Evolutionary conservation across 140 eudicot species (phyloP).

Genomic region (Bidens hawaiensis): DNA sequence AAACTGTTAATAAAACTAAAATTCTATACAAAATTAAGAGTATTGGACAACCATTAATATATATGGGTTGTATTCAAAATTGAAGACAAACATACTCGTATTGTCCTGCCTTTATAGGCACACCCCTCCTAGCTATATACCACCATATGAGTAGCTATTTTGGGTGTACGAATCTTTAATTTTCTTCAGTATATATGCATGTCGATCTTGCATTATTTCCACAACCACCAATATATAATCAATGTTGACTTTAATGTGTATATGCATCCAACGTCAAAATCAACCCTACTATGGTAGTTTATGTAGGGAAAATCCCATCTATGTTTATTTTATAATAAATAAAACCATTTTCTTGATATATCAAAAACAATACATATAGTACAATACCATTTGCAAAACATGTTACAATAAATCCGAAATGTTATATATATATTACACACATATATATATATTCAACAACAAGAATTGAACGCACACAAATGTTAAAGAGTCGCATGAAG

Average conservation of each 20-base stretch:
- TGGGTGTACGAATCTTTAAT: conserved; percentile 9
- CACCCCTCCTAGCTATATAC: neutral
- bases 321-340: too few relatives aligned
- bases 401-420: too few relatives aligned
- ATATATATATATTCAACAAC: too few relatives aligned
- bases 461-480: too few relatives aligned
- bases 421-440: too few relatives aligned
- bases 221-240: neutral
- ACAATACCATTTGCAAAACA: too few relatives aligned
- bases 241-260: neutral
- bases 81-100: conserved; percentile 1
- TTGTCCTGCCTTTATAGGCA: neutral
- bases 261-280: conserved; percentile 1
- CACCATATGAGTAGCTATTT: neutral
- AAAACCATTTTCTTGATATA: too few relatives aligned
- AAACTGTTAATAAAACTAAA: too few relatives aligned
- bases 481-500: too few relatives aligned
- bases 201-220: neutral
- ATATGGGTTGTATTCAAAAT: neutral
- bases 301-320: too few relatives aligned
- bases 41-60: neutral
- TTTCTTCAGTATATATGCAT: neutral
- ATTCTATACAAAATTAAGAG: too few relatives aligned
- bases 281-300: neutral
- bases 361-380: too few relatives aligned